Percentiles rank a stretch among this genome's conserved stretches.
phyloP scores from a whole-genome alignment of 2,329 filamentous ascomycete species.

The Fusarium tanahbumbuense region DNA sequence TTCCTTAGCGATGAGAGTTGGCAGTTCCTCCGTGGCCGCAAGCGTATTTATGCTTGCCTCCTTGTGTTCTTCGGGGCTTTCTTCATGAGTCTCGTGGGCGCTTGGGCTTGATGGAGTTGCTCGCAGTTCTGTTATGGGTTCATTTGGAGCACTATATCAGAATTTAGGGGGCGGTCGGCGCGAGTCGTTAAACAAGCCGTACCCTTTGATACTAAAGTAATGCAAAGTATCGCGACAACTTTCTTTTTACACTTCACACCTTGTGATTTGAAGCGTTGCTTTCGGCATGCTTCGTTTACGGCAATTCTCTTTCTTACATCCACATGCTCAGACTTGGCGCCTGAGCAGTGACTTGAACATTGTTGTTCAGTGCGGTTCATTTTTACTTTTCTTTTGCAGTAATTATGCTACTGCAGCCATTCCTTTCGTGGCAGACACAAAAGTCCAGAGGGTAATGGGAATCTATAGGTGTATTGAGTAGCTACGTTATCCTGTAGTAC shows the following conservation, averaged over 20 bases:
- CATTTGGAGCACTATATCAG: neutral
- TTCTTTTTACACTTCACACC: neutral
- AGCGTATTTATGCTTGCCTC: conserved; percentile 65
- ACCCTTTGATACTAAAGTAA: neutral
- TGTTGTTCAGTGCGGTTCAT: neutral
- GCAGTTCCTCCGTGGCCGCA: conserved; percentile 64
- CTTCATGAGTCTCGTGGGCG: conserved; percentile 72
- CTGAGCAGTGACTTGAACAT: neutral
- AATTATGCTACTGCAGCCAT: neutral
- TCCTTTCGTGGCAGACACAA: neutral
- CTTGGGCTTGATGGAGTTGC: conserved; percentile 64
- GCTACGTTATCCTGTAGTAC: neutral
- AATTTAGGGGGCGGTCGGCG: neutral
- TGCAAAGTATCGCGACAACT: neutral
- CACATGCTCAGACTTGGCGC: neutral
- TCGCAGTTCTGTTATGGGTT: neutral
- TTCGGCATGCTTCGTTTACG: neutral
- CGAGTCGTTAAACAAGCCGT: neutral
- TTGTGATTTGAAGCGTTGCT: neutral
- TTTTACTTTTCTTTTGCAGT: conserved; percentile 12
- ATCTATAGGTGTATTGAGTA: neutral
- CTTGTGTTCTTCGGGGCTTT: conserved; percentile 70
- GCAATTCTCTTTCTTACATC: neutral
- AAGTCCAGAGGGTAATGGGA: neutral
- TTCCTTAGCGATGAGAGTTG: conserved; percentile 75